Evolutionary conservation across 768 basidiomycete genomes (phyloP).

Genomic region (Macrocybe gigantea): DNA sequence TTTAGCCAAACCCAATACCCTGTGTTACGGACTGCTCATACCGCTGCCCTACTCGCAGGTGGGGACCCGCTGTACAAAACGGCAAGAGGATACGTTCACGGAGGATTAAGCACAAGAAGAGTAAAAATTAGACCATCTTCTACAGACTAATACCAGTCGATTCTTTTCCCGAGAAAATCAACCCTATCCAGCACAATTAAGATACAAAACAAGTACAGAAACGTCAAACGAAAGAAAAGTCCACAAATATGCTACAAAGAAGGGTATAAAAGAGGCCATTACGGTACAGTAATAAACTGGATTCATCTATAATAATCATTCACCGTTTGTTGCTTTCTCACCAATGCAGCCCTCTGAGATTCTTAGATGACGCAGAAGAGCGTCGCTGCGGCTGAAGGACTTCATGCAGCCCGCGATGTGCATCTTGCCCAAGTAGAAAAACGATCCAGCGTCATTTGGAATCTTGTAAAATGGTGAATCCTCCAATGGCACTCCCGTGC

Average conservation of each 20-base stretch:
- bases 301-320: too few species aligned
- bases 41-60: slow-evolving; percentile 30
- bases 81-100: slow-evolving; percentile 72
- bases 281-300: too few species aligned
- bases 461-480: slow-evolving; percentile 13
- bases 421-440: slow-evolving; percentile 20
- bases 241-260: too few species aligned
- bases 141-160: too few species aligned
- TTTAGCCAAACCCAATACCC: slow-evolving; percentile 5
- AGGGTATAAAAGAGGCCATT: too few species aligned
- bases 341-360: slow-evolving; percentile 23
- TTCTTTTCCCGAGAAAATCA: too few species aligned
- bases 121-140: too few species aligned
- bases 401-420: slow-evolving; percentile 35
- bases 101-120: slow-evolving; percentile 30
- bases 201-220: too few species aligned
- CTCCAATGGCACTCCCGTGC: slow-evolving; percentile 29
- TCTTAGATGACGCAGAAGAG: slow-evolving; percentile 37
- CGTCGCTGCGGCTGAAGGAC: slow-evolving; percentile 39
- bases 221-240: too few species aligned
- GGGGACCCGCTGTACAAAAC: slow-evolving; percentile 70
- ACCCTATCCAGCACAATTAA: too few species aligned
- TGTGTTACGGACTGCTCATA: not conserved
- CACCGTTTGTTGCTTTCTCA: too few species aligned
- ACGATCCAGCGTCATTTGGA: slow-evolving; percentile 15